Base-by-base conservation (phyloP, 1,284 basidiomycete genomes). In the Pholiota adiposa region DNA sequence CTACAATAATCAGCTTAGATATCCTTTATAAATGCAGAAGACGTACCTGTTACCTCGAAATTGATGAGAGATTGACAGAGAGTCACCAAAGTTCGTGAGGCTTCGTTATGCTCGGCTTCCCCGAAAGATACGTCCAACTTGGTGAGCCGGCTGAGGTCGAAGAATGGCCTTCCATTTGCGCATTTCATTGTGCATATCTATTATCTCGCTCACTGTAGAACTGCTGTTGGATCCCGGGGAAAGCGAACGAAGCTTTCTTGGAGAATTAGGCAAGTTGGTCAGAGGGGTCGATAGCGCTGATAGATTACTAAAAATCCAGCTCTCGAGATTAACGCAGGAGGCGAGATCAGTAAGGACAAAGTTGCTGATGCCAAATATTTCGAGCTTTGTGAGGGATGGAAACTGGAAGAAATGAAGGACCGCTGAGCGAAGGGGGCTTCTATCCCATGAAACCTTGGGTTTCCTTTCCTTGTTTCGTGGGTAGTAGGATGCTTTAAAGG, bases 361-460 rank as follows among this genome's bases (percentile, higher is more conserved):
- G 27, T 60, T 56, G 18, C 48, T 18, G 25, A 60, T 33, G 5
- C 11, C n/a, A 12, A 11, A 25, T 9, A 60, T 9, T 25, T 53
- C 54, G 49, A 63, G 44, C 16, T 25, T 7, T 6, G 29, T 58
- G 33, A 63, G 38, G 2, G 59, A 58, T 4, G 56, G 56, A 19
- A 60, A 53, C 16, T 55, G 53, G 0, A 60, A 33, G 1, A 63
- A 52, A 29, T 54, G 56, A 23, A 58, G 41, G 4, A 63, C 34
- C 14, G 50, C 58, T 1, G 55, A 23, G 21, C 51, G 36, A 19
- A 55, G 51, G 14, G 51, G 25, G 11, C 50, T 46, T 18, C 41
- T 49, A n/a, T 54, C 56, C 61, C 57, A 62, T 43, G 58, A 50
- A 14, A 57, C 40, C 27, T 29, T 16, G 23, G 29, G 29, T 31